phyloP scores from a whole-genome alignment of 2,329 filamentous ascomycete species.

The Fusarium beomiforme region DNA sequence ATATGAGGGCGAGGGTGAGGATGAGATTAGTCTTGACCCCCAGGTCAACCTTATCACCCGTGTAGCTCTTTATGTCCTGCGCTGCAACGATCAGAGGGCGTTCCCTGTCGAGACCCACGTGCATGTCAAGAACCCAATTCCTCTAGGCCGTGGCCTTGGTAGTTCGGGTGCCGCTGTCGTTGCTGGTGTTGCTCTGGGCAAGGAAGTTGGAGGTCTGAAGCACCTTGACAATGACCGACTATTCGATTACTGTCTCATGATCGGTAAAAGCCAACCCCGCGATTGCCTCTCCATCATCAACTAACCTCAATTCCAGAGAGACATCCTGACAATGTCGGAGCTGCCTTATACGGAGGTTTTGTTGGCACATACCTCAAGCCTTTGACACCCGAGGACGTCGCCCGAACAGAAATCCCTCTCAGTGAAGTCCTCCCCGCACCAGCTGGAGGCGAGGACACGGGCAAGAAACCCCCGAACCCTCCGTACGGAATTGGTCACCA shows the following conservation, averaged over 20 bases:
- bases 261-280: slow-evolving; percentile 64
- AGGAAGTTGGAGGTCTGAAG: slow-evolving; percentile 83
- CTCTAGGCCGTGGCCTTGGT: slow-evolving; percentile 90
- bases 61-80: slow-evolving; percentile 91
- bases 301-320: slow-evolving; percentile 64
- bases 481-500: slow-evolving; percentile 94
- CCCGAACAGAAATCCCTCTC: slow-evolving; percentile 90
- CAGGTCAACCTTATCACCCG: slow-evolving; percentile 93
- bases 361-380: slow-evolving; percentile 97
- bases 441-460: slow-evolving; percentile 91
- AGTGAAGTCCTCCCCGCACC: slow-evolving; percentile 92
- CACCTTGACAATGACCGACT: slow-evolving; percentile 80
- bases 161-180: slow-evolving; percentile 96
- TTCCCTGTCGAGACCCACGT: slow-evolving; percentile 91
- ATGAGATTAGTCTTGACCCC: slow-evolving; percentile 83
- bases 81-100: slow-evolving; percentile 85
- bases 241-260: slow-evolving; percentile 98
- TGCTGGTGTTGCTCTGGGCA: slow-evolving; percentile 91
- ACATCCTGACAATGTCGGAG: slow-evolving; percentile 94
- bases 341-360: slow-evolving; percentile 94
- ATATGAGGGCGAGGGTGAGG: slow-evolving; percentile 85
- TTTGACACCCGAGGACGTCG: slow-evolving; percentile 86
- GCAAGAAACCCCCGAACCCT: slow-evolving; percentile 85
- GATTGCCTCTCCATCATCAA: background rate
- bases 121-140: slow-evolving; percentile 95